phyloP scores from a whole-genome alignment of 2,329 filamentous ascomycete species.

The Fusarium sp. region DNA sequence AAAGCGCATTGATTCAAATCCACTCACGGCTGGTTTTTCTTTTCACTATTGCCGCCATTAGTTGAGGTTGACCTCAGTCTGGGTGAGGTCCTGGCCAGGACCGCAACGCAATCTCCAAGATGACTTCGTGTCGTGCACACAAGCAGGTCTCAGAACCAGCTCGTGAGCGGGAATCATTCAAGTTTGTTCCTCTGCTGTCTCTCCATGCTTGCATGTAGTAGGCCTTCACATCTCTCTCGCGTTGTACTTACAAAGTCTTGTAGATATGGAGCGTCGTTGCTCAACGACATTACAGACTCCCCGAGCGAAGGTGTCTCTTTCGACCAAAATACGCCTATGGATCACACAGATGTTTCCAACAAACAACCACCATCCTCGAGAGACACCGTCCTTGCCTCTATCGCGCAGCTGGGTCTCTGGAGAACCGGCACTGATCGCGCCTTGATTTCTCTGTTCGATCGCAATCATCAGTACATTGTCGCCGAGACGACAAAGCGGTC shows the following conservation, averaged over 20 bases:
- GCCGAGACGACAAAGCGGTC: slow-evolving; percentile 57
- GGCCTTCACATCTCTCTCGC: neutral
- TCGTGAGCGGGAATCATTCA: slow-evolving; percentile 29
- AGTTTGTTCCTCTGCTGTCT: slow-evolving; percentile 11
- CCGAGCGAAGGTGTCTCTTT: slow-evolving; percentile 18
- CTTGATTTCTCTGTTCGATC: slow-evolving; percentile 62
- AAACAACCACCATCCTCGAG: slow-evolving; percentile 1
- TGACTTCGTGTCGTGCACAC: slow-evolving; percentile 8
- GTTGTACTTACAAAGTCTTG: neutral
- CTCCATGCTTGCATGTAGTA: neutral
- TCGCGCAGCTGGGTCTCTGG: slow-evolving; percentile 59
- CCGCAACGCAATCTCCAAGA: neutral
- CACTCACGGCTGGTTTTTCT: neutral
- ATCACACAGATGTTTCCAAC: neutral
- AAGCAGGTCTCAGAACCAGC: slow-evolving; percentile 25
- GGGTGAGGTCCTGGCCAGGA: neutral
- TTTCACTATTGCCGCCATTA: neutral
- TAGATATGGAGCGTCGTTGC: slow-evolving; percentile 28
- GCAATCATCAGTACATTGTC: slow-evolving; percentile 57
- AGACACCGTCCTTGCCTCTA: slow-evolving; percentile 55
- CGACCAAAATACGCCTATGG: neutral
- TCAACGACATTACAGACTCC: slow-evolving; percentile 13
- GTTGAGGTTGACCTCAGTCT: neutral
- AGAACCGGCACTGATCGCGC: slow-evolving; percentile 53
- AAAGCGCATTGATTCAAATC: neutral